Percentiles rank a stretch among this genome's conserved stretches.
Evolutionary conservation across 257 asterid genomes (phyloP).

Genomic region (Solanum corneliomulleri): DNA sequence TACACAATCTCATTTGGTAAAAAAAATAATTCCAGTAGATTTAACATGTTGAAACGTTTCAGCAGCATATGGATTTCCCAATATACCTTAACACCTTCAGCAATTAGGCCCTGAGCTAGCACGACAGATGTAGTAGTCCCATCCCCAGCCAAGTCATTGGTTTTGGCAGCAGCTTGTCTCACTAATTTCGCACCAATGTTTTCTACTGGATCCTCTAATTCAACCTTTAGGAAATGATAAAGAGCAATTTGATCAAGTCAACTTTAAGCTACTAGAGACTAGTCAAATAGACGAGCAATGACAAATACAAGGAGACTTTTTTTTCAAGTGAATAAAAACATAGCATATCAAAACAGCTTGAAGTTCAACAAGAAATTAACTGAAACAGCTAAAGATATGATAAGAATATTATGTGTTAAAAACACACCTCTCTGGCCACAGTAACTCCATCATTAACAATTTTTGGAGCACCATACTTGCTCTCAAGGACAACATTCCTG

Average conservation of each 20-base stretch:
- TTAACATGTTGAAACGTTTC: neutral
- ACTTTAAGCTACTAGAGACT: neutral
- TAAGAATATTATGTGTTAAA: neutral
- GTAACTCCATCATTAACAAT: conserved; percentile 98
- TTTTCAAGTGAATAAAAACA: neutral
- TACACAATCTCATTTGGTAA: neutral
- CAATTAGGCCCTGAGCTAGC: conserved; percentile 92
- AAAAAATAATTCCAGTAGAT: neutral
- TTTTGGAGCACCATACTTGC: conserved; percentile 95
- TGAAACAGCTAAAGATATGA: neutral
- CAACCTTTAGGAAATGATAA: conserved; percentile 40
- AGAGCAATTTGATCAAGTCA: neutral
- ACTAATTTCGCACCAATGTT: conserved; percentile 95
- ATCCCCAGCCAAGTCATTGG: conserved; percentile 97
- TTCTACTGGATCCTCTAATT: conserved; percentile 94
- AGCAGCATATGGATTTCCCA: neutral
- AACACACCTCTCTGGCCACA: conserved; percentile 77
- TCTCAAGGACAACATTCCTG: conserved; percentile 90
- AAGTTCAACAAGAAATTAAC: neutral
- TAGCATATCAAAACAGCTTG: neutral
- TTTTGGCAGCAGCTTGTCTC: conserved; percentile 96
- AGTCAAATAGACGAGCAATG: neutral
- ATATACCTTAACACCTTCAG: conserved; percentile 92
- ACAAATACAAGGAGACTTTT: neutral
- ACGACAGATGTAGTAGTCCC: conserved; percentile 98